Evolutionary conservation across 345 rosid genomes (phyloP).

Genomic region (Eucalyptus erythrocorys): DNA sequence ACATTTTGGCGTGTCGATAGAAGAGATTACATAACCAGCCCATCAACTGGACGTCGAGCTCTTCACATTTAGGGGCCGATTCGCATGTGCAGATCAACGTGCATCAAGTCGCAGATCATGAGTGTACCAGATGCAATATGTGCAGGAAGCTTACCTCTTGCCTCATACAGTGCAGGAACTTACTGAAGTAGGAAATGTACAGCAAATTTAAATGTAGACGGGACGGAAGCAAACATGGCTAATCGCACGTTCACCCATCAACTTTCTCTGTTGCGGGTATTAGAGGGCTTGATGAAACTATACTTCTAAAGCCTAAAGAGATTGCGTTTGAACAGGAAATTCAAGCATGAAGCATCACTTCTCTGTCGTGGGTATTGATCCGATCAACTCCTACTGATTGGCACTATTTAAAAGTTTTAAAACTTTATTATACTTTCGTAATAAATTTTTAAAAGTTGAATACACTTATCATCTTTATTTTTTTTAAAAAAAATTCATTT

Average conservation of each 20-base stretch:
- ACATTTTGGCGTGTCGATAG: no score
- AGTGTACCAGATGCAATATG: background rate
- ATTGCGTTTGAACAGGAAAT: background rate
- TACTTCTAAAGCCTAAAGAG: background rate
- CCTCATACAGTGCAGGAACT: background rate
- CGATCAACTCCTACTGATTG: fast-evolving
- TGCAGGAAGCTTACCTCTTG: background rate
- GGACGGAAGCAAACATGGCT: background rate
- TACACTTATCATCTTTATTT: no score
- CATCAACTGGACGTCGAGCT: background rate
- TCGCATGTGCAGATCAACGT: background rate
- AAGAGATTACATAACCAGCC: background rate
- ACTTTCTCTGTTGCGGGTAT: background rate
- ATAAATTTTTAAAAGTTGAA: fast-evolving
- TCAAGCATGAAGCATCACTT: background rate
- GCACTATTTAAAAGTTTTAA: no score
- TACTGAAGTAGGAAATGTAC: background rate
- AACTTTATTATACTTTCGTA: no score
- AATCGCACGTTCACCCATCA: no score
- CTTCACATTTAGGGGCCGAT: background rate
- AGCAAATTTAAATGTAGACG: background rate
- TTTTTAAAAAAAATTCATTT: no score
- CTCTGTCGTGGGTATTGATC: no score
- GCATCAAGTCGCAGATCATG: background rate
- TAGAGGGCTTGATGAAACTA: background rate